A percentile compares a stretch with the other conserved stretches of the same genome.
phyloP scores from a whole-genome alignment of 768 basidiomycete species.

The Boletus rubroflammeus region DNA sequence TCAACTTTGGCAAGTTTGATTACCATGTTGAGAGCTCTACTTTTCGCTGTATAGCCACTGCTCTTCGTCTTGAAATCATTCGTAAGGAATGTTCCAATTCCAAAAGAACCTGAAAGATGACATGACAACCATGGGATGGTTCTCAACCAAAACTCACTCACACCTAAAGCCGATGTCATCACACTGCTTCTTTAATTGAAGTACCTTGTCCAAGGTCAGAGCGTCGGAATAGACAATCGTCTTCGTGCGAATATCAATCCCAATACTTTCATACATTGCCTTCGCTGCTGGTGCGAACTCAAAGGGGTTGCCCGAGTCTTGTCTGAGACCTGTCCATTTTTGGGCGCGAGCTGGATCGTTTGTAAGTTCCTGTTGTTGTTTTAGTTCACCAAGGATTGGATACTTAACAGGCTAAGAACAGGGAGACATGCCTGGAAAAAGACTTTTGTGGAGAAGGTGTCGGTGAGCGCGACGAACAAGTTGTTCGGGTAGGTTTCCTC shows the following conservation, averaged over 20 bases:
- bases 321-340: constrained; percentile 81
- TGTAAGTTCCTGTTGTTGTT: constrained; percentile 49
- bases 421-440: constrained; percentile 69
- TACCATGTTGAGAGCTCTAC: constrained; percentile 89
- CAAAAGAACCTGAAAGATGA: constrained; percentile 65
- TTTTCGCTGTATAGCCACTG: constrained; percentile 50
- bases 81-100: constrained; percentile 89
- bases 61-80: constrained; percentile 71
- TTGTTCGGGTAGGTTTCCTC: constrained; percentile 62
- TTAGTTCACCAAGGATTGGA: background rate
- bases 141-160: constrained; percentile 22
- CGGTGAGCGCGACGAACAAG: constrained; percentile 79
- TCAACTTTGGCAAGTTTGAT: constrained; percentile 84
- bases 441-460: constrained; percentile 86
- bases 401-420: background rate
- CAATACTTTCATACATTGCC: constrained; percentile 65
- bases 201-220: constrained; percentile 65
- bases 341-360: constrained; percentile 54
- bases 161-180: constrained; percentile 69
- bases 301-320: constrained; percentile 92
- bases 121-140: background rate
- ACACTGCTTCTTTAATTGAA: constrained; percentile 68
- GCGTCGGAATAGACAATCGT: constrained; percentile 82
- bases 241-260: constrained; percentile 63
- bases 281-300: constrained; percentile 74